phyloP scores from a whole-genome alignment of 176 grass and related monocot genomes.

The Oryza coarctata region DNA sequence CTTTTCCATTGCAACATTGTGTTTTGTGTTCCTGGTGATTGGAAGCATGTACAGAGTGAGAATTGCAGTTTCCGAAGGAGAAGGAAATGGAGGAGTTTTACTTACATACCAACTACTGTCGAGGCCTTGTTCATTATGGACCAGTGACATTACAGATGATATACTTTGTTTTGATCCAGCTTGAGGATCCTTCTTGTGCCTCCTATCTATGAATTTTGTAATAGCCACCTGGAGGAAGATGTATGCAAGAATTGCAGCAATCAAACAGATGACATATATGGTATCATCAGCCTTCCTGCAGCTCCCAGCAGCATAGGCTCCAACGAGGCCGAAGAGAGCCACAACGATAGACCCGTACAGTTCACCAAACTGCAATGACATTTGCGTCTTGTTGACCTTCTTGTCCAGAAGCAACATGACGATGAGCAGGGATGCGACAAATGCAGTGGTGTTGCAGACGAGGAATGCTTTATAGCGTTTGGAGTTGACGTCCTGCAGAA shows the following conservation, averaged over 20 bases:
- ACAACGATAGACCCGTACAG: background rate
- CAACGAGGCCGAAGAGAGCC: constrained; percentile 22
- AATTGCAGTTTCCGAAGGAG: background rate
- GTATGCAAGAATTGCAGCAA: constrained; percentile 19
- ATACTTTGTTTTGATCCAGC: background rate
- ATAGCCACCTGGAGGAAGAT: constrained; percentile 25
- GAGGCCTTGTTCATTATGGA: background rate
- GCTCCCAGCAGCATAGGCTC: constrained; percentile 37
- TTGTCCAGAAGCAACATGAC: constrained; percentile 32
- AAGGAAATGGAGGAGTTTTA: background rate
- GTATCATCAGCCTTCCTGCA: constrained; percentile 20
- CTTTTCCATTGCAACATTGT: background rate
- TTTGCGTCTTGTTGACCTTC: background rate
- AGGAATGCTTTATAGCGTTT: constrained; percentile 27
- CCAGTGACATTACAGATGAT: background rate
- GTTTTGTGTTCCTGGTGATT: background rate
- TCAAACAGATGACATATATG: constrained; percentile 26
- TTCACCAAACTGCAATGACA: background rate
- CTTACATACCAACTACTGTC: background rate
- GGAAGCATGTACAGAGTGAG: background rate
- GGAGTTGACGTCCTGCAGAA: background rate
- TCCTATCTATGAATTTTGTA: background rate
- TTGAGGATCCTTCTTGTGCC: background rate
- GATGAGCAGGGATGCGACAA: constrained; percentile 33
- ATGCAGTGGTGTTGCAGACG: constrained; percentile 37